phyloP scores from a whole-genome alignment of 805 yeast species.

The Candida nonsorbophila region DNA sequence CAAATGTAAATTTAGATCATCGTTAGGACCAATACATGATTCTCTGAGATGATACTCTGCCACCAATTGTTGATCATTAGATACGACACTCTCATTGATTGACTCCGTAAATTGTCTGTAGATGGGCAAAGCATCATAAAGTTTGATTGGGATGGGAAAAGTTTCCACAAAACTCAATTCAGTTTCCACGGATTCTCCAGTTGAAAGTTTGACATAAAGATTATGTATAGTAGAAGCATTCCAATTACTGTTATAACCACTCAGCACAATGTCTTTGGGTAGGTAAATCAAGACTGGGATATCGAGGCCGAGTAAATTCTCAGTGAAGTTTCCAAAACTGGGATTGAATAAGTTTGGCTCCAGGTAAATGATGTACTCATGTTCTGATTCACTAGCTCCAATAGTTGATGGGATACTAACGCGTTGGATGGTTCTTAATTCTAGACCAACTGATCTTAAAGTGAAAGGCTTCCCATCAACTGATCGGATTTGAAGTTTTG shows the following conservation, averaged over 20 bases:
- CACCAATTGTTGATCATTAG: conserved; percentile 45
- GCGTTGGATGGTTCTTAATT: conserved; percentile 47
- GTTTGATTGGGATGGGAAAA: conserved; percentile 51
- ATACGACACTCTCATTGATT: conserved; percentile 34
- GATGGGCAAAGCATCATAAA: conserved; percentile 54
- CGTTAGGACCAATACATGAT: conserved; percentile 57
- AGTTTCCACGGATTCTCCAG: conserved; percentile 24
- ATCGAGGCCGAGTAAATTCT: conserved; percentile 46
- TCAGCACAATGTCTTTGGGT: conserved; percentile 48
- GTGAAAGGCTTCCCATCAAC: conserved; percentile 42
- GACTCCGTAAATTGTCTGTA: conserved; percentile 53
- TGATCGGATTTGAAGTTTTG: conserved; percentile 51
- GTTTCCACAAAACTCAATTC: conserved; percentile 24
- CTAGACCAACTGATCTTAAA: conserved; percentile 44
- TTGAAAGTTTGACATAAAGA: conserved; percentile 33
- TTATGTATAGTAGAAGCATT: conserved; percentile 43
- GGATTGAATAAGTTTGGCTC: conserved; percentile 33
- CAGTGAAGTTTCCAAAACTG: conserved; percentile 34
- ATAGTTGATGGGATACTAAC: conserved; percentile 36
- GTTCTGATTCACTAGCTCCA: conserved; percentile 28
- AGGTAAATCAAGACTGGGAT: conserved; percentile 55
- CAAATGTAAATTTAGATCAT: conserved; percentile 34
- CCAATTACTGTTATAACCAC: conserved; percentile 45
- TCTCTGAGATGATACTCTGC: conserved; percentile 44
- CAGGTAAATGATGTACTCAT: conserved; percentile 29